These are phyloP conservation scores for Hypomyces perniciosus DNA, from an alignment of 2,329 filamentous ascomycete species.

Conservation along the genomic window DNA sequence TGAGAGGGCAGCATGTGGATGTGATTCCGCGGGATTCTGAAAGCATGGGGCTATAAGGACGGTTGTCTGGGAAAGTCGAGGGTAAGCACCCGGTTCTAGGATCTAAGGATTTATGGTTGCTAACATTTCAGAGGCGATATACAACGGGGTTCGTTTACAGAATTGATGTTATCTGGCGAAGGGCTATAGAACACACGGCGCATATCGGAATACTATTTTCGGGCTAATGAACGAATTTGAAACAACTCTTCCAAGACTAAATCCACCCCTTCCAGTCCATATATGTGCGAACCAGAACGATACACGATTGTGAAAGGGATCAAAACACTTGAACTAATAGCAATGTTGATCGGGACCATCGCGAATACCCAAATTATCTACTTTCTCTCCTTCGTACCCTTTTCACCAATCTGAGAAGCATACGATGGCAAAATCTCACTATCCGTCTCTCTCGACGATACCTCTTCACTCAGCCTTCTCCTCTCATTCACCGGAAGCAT, in stretches of 20 bases:
- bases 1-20: slow-evolving; percentile 1
- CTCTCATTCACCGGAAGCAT: background rate
- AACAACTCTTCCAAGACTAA: too few species aligned
- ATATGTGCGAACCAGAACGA: too few species aligned
- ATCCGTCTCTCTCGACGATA: background rate
- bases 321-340: too few species aligned
- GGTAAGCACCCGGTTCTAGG: too few species aligned
- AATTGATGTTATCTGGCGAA: background rate
- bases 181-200: background rate
- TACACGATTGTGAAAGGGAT: too few species aligned
- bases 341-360: too few species aligned
- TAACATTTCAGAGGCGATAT: background rate
- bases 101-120: background rate
- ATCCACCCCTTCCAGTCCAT: too few species aligned
- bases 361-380: too few species aligned
- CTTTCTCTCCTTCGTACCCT: too few species aligned
- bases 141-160: background rate
- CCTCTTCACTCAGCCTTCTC: background rate
- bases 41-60: background rate
- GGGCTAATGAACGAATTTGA: background rate
- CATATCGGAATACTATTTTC: background rate
- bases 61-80: background rate
- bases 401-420: too few species aligned
- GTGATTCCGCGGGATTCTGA: background rate
- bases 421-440: background rate